Evolutionary conservation across 1,284 basidiomycete species (phyloP).

Genomic region (Hypsizygus ulmarius): DNA sequence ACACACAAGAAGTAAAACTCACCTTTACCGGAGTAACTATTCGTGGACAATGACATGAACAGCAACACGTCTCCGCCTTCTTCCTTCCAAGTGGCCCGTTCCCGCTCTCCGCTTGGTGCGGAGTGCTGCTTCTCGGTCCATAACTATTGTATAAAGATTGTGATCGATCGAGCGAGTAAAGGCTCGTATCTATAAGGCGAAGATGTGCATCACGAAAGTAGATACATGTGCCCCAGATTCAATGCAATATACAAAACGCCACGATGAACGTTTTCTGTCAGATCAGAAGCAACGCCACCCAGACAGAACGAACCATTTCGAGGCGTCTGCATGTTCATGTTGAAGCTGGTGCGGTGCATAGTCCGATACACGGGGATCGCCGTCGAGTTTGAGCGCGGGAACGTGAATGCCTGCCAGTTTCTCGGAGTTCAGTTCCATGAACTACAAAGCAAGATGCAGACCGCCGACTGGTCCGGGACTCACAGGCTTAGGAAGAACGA

Average conservation of each 20-base stretch:
- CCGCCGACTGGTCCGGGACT: constrained; percentile 2
- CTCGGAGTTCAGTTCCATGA: background rate
- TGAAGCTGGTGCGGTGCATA: constrained; percentile 4
- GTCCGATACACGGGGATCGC: constrained; percentile 13
- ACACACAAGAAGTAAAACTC: background rate
- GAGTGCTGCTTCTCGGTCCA: constrained; percentile 11
- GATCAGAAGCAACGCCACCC: too few relatives aligned
- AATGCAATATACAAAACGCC: background rate
- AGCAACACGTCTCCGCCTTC: constrained; percentile 12
- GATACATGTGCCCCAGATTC: background rate
- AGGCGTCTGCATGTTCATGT: background rate
- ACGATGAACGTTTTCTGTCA: too few relatives aligned
- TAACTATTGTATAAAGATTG: constrained; percentile 2
- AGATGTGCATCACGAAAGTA: background rate
- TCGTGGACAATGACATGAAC: constrained; percentile 10
- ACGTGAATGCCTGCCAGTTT: constrained; percentile 12
- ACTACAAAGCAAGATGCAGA: background rate
- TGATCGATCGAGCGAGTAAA: constrained; percentile 9
- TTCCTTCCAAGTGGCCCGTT: background rate
- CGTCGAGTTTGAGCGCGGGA: constrained; percentile 14
- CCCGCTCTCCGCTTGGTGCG: constrained; percentile 1
- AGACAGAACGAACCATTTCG: constrained; percentile 3
- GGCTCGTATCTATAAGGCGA: background rate
- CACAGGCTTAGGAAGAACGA: constrained; percentile 24
- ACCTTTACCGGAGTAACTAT: background rate